These are phyloP conservation scores for Corylus avellana DNA, from an alignment of 306 rosid genomes.

Conservation along the genomic window DNA sequence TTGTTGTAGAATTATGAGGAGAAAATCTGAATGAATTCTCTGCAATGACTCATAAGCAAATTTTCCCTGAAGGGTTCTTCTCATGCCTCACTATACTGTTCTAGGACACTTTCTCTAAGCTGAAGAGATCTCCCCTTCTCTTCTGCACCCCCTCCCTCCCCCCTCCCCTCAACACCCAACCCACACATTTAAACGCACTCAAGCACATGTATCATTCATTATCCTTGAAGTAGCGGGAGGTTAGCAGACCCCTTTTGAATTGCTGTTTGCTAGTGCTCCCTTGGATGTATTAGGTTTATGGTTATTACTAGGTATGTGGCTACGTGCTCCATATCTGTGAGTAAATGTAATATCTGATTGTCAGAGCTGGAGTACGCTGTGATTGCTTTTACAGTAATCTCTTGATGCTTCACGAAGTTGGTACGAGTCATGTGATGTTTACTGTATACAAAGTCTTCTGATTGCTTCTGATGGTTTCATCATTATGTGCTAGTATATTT, in stretches of 20 bases:
- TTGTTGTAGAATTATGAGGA: neutral
- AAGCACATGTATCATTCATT: neutral
- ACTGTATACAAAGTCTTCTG: neutral
- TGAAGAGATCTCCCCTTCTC: neutral
- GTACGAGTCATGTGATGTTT: neutral
- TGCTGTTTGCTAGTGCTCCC: constrained; percentile 1
- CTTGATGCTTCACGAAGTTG: neutral
- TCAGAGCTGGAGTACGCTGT: neutral
- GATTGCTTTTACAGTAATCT: neutral
- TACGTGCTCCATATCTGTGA: neutral
- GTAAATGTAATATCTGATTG: neutral
- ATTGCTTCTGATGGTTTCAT: neutral
- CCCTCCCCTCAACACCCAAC: neutral
- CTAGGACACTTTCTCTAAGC: neutral
- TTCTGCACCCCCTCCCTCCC: neutral
- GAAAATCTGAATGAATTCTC: neutral
- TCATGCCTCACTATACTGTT: neutral
- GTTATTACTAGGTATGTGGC: neutral
- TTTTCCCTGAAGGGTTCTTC: neutral
- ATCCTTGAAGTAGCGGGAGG: neutral
- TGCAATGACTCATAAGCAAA: neutral
- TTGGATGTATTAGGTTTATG: neutral
- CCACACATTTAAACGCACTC: neutral
- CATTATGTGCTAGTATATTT: neutral
- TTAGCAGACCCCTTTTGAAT: neutral